These are phyloP conservation scores for Suillus spraguei DNA, from an alignment of 768 basidiomycete species.

Conservation along the genomic window DNA sequence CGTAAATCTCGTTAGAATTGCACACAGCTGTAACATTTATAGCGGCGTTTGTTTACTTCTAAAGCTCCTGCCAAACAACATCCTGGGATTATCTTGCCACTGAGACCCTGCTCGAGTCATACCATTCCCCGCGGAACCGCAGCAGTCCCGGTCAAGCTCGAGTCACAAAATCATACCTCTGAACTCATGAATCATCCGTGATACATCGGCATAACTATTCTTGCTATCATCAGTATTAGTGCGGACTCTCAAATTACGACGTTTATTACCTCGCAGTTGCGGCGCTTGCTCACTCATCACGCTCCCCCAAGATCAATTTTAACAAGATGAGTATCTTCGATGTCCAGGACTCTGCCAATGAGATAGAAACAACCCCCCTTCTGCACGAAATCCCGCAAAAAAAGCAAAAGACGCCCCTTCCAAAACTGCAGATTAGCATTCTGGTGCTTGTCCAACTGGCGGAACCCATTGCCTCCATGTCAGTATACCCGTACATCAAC, in stretches of 20 bases:
- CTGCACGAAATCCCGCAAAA: background rate
- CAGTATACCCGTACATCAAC: slow-evolving; percentile 52
- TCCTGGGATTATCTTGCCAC: background rate
- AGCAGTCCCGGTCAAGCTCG: background rate
- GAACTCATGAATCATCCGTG: background rate
- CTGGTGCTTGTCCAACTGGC: slow-evolving; percentile 36
- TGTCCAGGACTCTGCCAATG: background rate
- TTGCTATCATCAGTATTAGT: background rate
- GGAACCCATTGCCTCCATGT: slow-evolving; percentile 40
- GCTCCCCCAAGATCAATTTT: background rate
- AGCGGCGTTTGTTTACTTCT: too few species aligned
- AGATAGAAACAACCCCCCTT: background rate
- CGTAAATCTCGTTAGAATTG: too few species aligned
- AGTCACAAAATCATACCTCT: background rate
- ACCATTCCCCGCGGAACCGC: background rate
- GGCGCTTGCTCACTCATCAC: background rate
- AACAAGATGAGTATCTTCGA: background rate
- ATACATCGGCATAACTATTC: background rate
- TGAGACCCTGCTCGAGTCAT: too few species aligned
- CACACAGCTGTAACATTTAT: background rate
- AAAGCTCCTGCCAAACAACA: slow-evolving; percentile 3
- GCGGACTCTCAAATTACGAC: background rate
- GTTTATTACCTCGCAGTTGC: background rate
- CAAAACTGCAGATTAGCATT: slow-evolving; percentile 42
- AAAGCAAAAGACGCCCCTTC: slow-evolving; percentile 33